Evolutionary conservation across 2,329 filamentous ascomycete species (phyloP).

Genomic region (Fusarium proliferatum): DNA sequence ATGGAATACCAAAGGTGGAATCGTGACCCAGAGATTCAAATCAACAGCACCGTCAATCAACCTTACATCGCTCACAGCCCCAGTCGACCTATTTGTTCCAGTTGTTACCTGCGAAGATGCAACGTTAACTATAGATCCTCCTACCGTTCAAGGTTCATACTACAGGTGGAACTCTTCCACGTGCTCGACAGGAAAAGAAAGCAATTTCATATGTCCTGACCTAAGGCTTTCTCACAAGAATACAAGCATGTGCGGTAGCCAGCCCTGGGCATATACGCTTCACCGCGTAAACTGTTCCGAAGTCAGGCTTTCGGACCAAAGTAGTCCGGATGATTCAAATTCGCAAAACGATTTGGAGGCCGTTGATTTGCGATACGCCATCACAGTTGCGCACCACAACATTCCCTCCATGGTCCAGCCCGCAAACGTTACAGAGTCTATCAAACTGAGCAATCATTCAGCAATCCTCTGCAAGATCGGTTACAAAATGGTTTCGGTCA

Average conservation of each 20-base stretch:
- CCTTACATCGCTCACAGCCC: neutral
- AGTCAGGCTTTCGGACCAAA: neutral
- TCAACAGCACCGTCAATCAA: fast-evolving
- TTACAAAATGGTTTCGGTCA: neutral
- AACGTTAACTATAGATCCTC: neutral
- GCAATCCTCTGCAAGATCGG: neutral
- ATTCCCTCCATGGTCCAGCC: neutral
- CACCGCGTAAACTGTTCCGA: neutral
- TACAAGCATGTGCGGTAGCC: neutral
- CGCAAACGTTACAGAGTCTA: fast-evolving
- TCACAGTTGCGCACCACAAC: neutral
- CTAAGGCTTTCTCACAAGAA: neutral
- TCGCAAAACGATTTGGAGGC: neutral
- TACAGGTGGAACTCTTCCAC: fast-evolving
- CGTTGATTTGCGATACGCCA: neutral
- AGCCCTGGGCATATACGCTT: neutral
- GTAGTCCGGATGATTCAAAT: too few species aligned
- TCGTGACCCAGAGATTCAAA: fast-evolving
- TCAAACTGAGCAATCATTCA: neutral
- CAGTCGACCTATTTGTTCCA: neutral
- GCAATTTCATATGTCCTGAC: neutral
- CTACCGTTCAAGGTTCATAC: neutral
- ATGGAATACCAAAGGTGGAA: fast-evolving
- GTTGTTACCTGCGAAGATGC: fast-evolving
- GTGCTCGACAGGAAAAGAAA: fast-evolving